Evolutionary conservation across 2,329 filamentous ascomycete species (phyloP), one percentile per base, ranked within the genome.

Genomic region (Penicillium sp.): DNA sequence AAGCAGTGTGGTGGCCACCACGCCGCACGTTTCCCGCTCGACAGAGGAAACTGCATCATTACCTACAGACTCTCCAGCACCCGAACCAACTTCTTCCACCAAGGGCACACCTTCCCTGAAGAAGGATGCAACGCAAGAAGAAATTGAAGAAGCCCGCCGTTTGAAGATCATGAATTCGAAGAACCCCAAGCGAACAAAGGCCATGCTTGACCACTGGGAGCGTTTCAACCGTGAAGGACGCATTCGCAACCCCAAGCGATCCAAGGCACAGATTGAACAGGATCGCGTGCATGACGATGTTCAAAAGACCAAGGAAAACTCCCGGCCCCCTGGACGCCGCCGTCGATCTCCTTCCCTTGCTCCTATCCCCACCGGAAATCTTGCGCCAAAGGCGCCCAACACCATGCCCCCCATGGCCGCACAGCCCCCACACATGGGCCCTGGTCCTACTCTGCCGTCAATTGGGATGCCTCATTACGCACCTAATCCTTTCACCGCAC

Each of bases 191-290:
- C 65, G 71, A 25, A 74, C 71, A 7, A 69, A 72, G 54, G 71
- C 71, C 38, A 74, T 74, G 71, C 64, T 74, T 24, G 69, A 73
- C 50, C 71, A 74, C 54, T 74, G 71, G 71, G 68, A 64, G 18
- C 68, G 70, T 23, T 74, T 73, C 60, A 72, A 72, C 46, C 60
- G 63, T 10, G 70, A 72, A 56, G 71, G 71, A 27, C 67, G 70
- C n/a, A 70, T 67, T 18, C 66, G 71, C 29, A 72, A 73, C 44
- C 71, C 71, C 27, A 74, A 74, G 54, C 67, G 71, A 6, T 72
- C 71, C 28, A 73, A 73, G 53, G 70, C 69, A 8, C 69, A 74
- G 53, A 73, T 74, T 24, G 71, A 72, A 58, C 66, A 68, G n/a
- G 70, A 70, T 48, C 66, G 63, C 28, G 61, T 57, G 28, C 64